These are phyloP conservation scores for Salix caprea DNA, from an alignment of 345 rosid species.

Conservation along the genomic window DNA sequence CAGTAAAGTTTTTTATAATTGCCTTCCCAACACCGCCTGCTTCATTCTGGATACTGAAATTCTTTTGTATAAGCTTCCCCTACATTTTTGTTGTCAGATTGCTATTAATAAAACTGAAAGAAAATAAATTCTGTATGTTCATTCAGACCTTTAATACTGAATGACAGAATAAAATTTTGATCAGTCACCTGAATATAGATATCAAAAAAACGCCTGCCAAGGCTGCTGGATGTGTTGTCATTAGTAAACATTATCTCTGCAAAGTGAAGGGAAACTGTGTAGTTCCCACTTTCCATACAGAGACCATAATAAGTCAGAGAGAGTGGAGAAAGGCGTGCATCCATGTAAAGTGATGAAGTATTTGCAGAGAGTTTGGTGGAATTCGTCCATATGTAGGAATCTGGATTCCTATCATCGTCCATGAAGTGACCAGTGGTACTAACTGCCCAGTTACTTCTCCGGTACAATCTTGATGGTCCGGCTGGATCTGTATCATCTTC, in stretches of 20 bases:
- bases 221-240: too few relatives aligned
- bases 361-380: not conserved
- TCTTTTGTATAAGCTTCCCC: not conserved
- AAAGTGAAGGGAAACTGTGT: not conserved
- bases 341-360: not conserved
- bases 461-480: slow-evolving; percentile 10
- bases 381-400: not conserved
- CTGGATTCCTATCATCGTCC: too few relatives aligned
- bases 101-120: not conserved
- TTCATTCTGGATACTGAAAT: too few relatives aligned
- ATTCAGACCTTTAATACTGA: too few relatives aligned
- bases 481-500: not conserved
- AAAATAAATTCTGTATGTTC: not conserved
- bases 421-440: slow-evolving; percentile 4
- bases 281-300: not conserved
- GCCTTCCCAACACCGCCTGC: too few relatives aligned
- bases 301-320: slow-evolving; percentile 1
- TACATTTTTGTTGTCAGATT: not conserved
- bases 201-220: not conserved
- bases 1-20: too few relatives aligned
- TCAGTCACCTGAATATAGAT: not conserved
- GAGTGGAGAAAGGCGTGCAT: not conserved
- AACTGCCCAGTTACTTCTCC: slow-evolving; percentile 3
- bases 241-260: too few relatives aligned
- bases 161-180: not conserved